Evolutionary conservation across 2,329 filamentous ascomycete genomes (phyloP), one percentile per base, ranked within the genome.

Genomic region (Neofusicoccum ribis): DNA sequence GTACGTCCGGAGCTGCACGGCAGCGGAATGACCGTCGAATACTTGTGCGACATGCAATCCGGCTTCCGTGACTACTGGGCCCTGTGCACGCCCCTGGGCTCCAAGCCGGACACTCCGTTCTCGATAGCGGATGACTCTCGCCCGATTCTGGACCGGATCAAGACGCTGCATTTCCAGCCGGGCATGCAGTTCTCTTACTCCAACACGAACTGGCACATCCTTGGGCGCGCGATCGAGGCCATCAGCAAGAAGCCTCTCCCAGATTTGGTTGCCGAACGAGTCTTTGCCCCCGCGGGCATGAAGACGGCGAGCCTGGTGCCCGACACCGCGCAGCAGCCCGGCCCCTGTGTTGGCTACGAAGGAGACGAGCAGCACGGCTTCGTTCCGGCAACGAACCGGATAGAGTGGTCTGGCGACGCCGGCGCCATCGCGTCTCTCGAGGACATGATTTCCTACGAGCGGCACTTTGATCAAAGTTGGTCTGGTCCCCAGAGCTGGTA

Each of bases 141-240:
- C 3, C 17, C 46, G 3, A 11, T 20, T 0, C 46, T 49, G 9
- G 20, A 27, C 20, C 46, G 46, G 20, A 9, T 47, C 4, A 7
- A 9, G 17, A 47, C 46, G 46, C 20, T 80, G 36, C 80, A 82
- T 47, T 83, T 82, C 66, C 41, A 71, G 9, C 78, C 81, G 0
- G 81, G 80, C 3, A 78, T 75, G 7, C 75, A 81, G 65, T 81
- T 73, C 64, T 78, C 78, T 0, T 83, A 82, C 69, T 77, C 72
- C 41, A 83, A 83, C 66, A 70, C 77, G 41, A 83, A 83, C 66
- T 83, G 81, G 68, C 70, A 77, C 63, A 59, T 79, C 0, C 58
- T 82, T 12, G 79, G 70, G 0, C 75, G 74, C 8, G 67, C 77
- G 0, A 70, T 82, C 31, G 80, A 82, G 64, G 71, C 73, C 2